Conservation (phyloP, 306 rosid species). For the Prunus kanzakura region DNA sequence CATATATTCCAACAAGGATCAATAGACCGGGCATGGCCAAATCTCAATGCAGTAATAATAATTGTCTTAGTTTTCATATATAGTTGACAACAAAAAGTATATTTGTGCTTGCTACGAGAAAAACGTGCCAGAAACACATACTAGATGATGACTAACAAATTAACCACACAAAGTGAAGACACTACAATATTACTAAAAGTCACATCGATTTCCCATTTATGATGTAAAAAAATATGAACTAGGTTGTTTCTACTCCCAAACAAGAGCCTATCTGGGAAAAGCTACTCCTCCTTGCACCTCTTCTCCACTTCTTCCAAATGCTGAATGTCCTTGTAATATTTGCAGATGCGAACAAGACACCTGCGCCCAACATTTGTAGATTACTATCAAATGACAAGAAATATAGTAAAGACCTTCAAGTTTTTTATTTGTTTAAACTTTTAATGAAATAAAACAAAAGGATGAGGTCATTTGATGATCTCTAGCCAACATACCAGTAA, state of each 20-base stretch:
- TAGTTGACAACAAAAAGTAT: background rate
- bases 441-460: background rate
- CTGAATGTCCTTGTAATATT: constrained; percentile 70
- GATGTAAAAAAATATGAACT: background rate
- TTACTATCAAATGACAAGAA: background rate
- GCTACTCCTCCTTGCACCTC: constrained; percentile 67
- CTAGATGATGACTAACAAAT: background rate
- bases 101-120: background rate
- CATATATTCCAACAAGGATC: background rate
- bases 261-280: constrained; percentile 11
- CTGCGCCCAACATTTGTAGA: constrained; percentile 45
- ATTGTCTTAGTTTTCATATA: background rate
- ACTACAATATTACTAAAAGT: background rate
- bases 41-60: background rate
- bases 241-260: background rate
- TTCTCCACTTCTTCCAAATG: constrained; percentile 86
- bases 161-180: background rate
- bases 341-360: constrained; percentile 67
- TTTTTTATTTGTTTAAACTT: background rate
- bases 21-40: background rate
- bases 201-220: background rate
- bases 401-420: background rate
- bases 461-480: constrained; percentile 12
- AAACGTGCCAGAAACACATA: constrained; percentile 2
- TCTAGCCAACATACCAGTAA: constrained; percentile 59